Conservation (phyloP, 2,329 filamentous ascomycete species). For the Xylaria sp. region DNA sequence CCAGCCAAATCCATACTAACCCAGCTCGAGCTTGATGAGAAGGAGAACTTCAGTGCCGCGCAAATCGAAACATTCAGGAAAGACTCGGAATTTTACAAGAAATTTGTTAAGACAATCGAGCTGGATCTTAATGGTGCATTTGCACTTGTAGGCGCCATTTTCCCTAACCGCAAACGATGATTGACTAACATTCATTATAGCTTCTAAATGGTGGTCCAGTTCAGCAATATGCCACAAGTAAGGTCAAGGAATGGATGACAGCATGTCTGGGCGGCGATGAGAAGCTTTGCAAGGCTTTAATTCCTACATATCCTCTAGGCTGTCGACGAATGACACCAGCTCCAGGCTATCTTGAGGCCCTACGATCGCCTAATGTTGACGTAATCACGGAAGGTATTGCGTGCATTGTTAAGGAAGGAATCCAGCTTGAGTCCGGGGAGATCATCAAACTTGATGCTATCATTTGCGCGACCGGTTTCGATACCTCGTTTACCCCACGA, state of each 20-base stretch:
- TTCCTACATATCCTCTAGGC: conserved; percentile 61
- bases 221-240: conserved; percentile 55
- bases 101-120: conserved; percentile 60
- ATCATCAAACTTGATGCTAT: conserved; percentile 64
- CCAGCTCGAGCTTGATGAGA: conserved; percentile 55
- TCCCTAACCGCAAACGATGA: not conserved
- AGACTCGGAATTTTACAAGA: conserved; percentile 58
- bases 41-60: conserved; percentile 55
- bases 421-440: conserved; percentile 59
- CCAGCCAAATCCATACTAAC: conserved; percentile 52
- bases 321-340: conserved; percentile 62
- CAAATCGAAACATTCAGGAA: conserved; percentile 60
- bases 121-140: conserved; percentile 57
- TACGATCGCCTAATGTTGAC: conserved; percentile 59
- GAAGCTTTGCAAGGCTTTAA: conserved; percentile 60
- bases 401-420: conserved; percentile 58
- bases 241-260: conserved; percentile 60
- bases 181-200: conserved; percentile 42
- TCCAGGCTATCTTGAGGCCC: conserved; percentile 59
- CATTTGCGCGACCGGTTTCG: conserved; percentile 68
- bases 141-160: conserved; percentile 51
- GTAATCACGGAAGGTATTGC: conserved; percentile 59
- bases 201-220: conserved; percentile 54
- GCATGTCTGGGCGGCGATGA: conserved; percentile 59
- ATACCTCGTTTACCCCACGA: conserved; percentile 62